Evolutionary conservation across 495 filamentous ascomycete species (phyloP).

Genomic region (Neurospora sp.): DNA sequence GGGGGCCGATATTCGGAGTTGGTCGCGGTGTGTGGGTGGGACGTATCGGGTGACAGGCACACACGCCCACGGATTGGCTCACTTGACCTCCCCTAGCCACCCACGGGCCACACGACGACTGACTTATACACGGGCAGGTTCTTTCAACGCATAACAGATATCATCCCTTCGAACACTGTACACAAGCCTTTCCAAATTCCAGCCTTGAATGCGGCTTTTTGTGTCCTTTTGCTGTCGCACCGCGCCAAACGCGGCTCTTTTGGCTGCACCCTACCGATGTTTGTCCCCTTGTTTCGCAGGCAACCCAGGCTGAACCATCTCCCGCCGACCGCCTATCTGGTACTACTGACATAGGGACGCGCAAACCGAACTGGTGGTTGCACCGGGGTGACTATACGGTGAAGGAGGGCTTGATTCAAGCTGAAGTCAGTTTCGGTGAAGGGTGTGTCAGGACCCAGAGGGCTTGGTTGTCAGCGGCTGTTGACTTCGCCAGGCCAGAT

Average conservation of each 20-base stretch:
- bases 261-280: not conserved
- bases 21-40: not conserved
- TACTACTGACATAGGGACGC: not conserved
- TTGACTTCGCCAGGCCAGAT: not conserved
- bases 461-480: not conserved
- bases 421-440: not conserved
- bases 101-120: not conserved
- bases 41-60: not conserved
- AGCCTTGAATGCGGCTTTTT: not conserved
- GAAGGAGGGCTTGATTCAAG: not conserved
- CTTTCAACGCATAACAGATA: not conserved
- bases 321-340: not conserved
- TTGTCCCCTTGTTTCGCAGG: not conserved
- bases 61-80: not conserved
- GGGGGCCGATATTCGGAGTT: not conserved
- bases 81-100: not conserved
- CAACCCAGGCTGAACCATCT: not conserved
- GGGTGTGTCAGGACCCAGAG: not conserved
- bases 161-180: not conserved
- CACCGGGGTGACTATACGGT: not conserved
- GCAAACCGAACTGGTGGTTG: not conserved
- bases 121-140: not conserved
- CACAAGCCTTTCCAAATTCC: not conserved
- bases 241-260: not conserved
- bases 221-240: not conserved